Conservation (phyloP, 1,284 basidiomycete species). For the Boletus albobrunnescens region DNA sequence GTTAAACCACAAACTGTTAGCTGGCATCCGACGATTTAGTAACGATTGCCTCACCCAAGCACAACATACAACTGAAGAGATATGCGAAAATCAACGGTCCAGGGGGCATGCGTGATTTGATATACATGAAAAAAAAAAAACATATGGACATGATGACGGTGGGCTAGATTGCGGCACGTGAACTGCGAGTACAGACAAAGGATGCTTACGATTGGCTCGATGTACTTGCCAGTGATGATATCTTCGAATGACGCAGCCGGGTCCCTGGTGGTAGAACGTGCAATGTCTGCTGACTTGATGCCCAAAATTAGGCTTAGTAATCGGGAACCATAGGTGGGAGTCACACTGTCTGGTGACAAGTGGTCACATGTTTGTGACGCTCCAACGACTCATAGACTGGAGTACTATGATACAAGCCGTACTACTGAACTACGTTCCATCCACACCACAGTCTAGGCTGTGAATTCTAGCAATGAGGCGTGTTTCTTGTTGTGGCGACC, state of each 20-base stretch:
- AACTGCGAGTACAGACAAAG: background rate
- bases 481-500: too few species aligned
- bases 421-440: too few species aligned
- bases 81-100: slow-evolving; percentile 61
- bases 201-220: slow-evolving; percentile 54
- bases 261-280: slow-evolving; percentile 48
- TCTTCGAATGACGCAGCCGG: slow-evolving; percentile 37
- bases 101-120: slow-evolving; percentile 61
- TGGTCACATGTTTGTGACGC: too few species aligned
- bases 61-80: slow-evolving; percentile 53
- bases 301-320: too few species aligned
- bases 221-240: slow-evolving; percentile 49
- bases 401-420: too few species aligned
- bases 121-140: slow-evolving; percentile 60
- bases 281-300: slow-evolving; percentile 58
- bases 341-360: too few species aligned
- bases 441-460: too few species aligned
- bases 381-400: too few species aligned
- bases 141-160: slow-evolving; percentile 62
- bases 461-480: too few species aligned
- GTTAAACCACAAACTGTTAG: background rate
- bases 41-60: slow-evolving; percentile 40
- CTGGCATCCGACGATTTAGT: background rate
- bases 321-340: too few species aligned
- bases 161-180: slow-evolving; percentile 37